phyloP scores from a whole-genome alignment of 495 filamentous ascomycete genomes.

The Chaetomium cochliodes region DNA sequence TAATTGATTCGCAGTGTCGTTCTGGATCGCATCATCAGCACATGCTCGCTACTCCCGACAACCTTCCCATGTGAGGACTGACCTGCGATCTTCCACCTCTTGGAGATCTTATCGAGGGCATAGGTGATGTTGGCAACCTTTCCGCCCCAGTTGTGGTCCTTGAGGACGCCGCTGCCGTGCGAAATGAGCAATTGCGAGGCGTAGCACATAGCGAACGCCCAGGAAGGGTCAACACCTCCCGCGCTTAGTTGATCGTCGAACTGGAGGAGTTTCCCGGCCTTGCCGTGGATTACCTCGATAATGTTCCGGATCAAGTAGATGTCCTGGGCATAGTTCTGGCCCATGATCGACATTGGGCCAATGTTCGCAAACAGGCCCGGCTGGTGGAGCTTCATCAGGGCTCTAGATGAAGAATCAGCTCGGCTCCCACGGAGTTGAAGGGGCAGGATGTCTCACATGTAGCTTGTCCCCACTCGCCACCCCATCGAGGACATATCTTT shows the following conservation, averaged over 20 bases:
- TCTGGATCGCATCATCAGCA: conserved; percentile 7
- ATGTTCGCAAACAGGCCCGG: conserved; percentile 23
- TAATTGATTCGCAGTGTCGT: conserved; percentile 12
- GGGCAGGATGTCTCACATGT: conserved; percentile 27
- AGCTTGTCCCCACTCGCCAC: conserved; percentile 31
- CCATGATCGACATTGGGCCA: not conserved
- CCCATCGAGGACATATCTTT: conserved; percentile 14
- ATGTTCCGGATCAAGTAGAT: conserved; percentile 25
- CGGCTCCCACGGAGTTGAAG: too few relatives aligned
- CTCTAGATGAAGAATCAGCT: conserved; percentile 16
- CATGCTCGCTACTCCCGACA: not conserved
- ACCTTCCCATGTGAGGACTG: not conserved
- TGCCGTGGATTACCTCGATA: conserved; percentile 26
- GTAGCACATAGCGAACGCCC: conserved; percentile 30
- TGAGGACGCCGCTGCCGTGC: conserved; percentile 27
- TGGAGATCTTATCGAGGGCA: conserved; percentile 15
- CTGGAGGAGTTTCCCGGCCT: conserved; percentile 17
- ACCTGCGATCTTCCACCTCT: conserved; percentile 37
- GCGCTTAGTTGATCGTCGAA: conserved; percentile 7
- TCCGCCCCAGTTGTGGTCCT: conserved; percentile 22
- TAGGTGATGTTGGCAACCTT: conserved; percentile 28
- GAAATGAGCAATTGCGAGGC: conserved; percentile 31
- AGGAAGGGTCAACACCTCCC: conserved; percentile 27
- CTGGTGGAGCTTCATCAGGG: conserved; percentile 35
- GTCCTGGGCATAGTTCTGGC: conserved; percentile 15